A percentile compares a stretch with the other conserved stretches of the same genome.
These are phyloP conservation scores for Exserohilum turcica DNA, from an alignment of 2,329 filamentous ascomycete genomes.

Conservation along the genomic window DNA sequence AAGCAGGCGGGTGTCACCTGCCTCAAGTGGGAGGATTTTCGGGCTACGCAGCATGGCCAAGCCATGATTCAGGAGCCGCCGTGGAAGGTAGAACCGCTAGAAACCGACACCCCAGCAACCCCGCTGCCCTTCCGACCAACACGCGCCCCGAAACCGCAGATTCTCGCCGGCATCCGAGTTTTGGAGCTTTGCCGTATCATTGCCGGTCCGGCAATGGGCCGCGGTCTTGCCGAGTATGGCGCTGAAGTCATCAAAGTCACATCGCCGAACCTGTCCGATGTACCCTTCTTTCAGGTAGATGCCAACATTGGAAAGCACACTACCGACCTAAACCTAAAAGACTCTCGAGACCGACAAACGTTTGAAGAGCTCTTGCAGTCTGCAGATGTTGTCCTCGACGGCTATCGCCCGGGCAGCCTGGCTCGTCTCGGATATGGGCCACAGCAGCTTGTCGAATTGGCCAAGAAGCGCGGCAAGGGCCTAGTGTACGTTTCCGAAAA, in stretches of 20 bases:
- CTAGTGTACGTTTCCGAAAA: slow-evolving; percentile 73
- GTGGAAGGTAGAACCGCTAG: slow-evolving; percentile 58
- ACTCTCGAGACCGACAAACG: slow-evolving; percentile 55
- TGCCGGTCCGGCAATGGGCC: slow-evolving; percentile 73
- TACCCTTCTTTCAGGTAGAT: slow-evolving; percentile 74
- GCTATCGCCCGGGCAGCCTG: slow-evolving; percentile 70
- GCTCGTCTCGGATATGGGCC: slow-evolving; percentile 68
- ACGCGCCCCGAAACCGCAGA: slow-evolving; percentile 41
- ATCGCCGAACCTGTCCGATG: slow-evolving; percentile 68
- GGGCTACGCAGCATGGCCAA: slow-evolving; percentile 48
- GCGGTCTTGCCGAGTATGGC: slow-evolving; percentile 75
- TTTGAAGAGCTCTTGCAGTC: slow-evolving; percentile 66
- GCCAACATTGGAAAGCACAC: slow-evolving; percentile 74
- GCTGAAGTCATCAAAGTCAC: slow-evolving; percentile 76
- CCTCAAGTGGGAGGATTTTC: slow-evolving; percentile 50
- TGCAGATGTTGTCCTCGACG: slow-evolving; percentile 70
- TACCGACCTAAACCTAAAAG: slow-evolving; percentile 66
- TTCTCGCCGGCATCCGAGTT: slow-evolving; percentile 68
- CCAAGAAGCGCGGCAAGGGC: slow-evolving; percentile 62
- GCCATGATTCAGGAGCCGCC: slow-evolving; percentile 50
- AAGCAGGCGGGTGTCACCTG: slow-evolving; percentile 52
- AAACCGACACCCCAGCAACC: slow-evolving; percentile 56
- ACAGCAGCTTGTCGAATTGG: slow-evolving; percentile 58
- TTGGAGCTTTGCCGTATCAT: slow-evolving; percentile 78
- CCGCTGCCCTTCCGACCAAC: slow-evolving; percentile 54